A percentile compares a stretch with the other conserved stretches of the same genome.
Evolutionary conservation across 768 basidiomycete genomes (phyloP).

Genomic region (Pulveroboletus sp.): DNA sequence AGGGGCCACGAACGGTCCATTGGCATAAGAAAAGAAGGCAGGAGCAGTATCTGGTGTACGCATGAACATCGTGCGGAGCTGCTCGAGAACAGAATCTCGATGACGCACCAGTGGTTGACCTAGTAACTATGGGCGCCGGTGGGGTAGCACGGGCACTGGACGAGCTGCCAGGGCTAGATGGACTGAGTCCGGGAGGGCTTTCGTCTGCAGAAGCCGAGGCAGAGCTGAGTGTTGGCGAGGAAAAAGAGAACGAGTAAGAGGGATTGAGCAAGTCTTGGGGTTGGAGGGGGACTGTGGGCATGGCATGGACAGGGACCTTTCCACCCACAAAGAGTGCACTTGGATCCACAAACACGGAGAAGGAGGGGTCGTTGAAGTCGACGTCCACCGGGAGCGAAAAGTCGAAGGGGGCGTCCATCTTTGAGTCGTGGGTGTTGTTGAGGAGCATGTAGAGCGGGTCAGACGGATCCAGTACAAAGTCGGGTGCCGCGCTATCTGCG

Average conservation of each 20-base stretch:
- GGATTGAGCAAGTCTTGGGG: conserved; percentile 26
- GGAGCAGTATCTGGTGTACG: conserved; percentile 24
- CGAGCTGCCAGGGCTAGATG: conserved; percentile 23
- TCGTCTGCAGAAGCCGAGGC: conserved; percentile 30
- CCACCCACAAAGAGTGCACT: conserved; percentile 49
- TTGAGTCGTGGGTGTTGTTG: conserved; percentile 36
- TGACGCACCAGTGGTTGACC: conserved; percentile 18
- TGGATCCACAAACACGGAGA: conserved; percentile 58
- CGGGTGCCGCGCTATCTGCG: conserved; percentile 22
- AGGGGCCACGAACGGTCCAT: conserved; percentile 28
- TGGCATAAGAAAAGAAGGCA: conserved; percentile 15
- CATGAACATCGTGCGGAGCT: background rate
- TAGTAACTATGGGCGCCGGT: conserved; percentile 17
- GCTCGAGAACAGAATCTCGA: background rate
- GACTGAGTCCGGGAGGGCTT: conserved; percentile 18
- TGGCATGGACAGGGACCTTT: conserved; percentile 16
- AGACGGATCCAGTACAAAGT: conserved; percentile 47
- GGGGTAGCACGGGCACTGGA: conserved; percentile 33
- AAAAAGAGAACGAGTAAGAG: conserved; percentile 42
- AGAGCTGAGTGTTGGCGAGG: conserved; percentile 32
- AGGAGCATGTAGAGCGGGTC: conserved; percentile 59
- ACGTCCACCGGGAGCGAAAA: conserved; percentile 50
- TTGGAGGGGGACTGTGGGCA: conserved; percentile 17
- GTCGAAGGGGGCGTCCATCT: conserved; percentile 36
- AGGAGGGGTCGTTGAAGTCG: conserved; percentile 46